phyloP scores from a whole-genome alignment of 106 monocot genomes.

The Allium cepa region DNA sequence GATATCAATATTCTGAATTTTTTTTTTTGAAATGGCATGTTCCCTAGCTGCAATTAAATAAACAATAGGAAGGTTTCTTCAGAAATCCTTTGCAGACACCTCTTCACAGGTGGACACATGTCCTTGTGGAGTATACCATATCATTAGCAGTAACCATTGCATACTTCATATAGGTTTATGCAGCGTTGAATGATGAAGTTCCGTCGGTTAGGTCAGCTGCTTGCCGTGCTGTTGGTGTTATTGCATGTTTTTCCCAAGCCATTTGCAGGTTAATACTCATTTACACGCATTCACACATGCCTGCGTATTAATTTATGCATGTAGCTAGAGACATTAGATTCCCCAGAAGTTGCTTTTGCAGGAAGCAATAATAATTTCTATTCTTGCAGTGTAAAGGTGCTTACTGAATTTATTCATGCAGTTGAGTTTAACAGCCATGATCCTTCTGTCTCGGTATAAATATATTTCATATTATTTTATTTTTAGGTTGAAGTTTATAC shows the following conservation, averaged over 20 bases:
- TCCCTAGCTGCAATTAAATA: background rate
- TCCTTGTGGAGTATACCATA: background rate
- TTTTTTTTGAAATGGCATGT: background rate
- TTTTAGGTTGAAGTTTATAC: no score
- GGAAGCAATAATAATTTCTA: background rate
- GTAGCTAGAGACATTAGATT: no score
- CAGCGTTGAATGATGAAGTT: constrained; percentile 45
- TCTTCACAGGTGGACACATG: background rate
- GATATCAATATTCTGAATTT: background rate
- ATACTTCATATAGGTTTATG: constrained; percentile 36
- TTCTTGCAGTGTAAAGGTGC: constrained; percentile 43
- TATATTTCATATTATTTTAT: background rate
- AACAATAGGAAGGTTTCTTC: background rate
- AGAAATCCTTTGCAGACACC: background rate
- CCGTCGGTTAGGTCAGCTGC: constrained; percentile 83
- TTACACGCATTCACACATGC: no score
- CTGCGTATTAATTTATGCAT: no score
- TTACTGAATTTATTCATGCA: constrained; percentile 61
- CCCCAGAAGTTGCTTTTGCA: no score
- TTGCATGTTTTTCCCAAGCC: constrained; percentile 57
- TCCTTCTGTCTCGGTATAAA: constrained; percentile 52
- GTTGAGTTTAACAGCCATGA: constrained; percentile 57
- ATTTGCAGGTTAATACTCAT: constrained; percentile 38
- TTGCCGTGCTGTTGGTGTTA: constrained; percentile 88
- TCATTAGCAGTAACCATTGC: background rate